phyloP scores from a whole-genome alignment of 352 stramenopile genomes.

The Nothophytophthora sp. region DNA sequence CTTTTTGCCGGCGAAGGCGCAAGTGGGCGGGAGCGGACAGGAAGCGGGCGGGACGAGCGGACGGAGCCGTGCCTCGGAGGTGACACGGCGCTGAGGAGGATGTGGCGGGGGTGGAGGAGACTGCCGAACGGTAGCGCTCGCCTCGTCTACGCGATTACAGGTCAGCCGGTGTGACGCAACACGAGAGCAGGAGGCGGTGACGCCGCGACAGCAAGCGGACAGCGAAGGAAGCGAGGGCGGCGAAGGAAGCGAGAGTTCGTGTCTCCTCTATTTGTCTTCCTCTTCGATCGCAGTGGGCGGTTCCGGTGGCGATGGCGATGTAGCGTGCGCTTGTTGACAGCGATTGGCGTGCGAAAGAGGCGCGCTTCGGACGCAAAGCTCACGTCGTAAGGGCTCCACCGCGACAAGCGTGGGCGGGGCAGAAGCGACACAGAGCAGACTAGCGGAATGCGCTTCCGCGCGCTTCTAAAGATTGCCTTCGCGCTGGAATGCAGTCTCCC shows the following conservation, averaged over 20 bases:
- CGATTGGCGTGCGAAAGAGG: not conserved
- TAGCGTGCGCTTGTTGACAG: not conserved
- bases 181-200: too few relatives aligned
- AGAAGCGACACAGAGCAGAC: too few relatives aligned
- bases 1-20: slow-evolving; percentile 57
- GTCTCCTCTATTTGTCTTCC: too few relatives aligned
- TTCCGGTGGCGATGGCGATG: not conserved
- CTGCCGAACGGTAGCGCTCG: not conserved
- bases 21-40: slow-evolving; percentile 20
- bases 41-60: not conserved
- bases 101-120: not conserved
- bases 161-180: too few relatives aligned
- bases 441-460: too few relatives aligned
- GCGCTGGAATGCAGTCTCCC: too few relatives aligned
- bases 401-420: too few relatives aligned
- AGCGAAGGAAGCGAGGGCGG: not conserved
- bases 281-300: slow-evolving; percentile 7
- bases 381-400: not conserved
- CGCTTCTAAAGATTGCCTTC: too few relatives aligned
- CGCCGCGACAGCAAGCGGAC: too few relatives aligned
- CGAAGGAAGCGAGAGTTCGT: not conserved
- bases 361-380: not conserved
- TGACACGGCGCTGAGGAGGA: not conserved
- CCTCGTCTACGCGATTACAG: slow-evolving; percentile 15
- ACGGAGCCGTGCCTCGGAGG: not conserved